These are phyloP conservation scores for Amanita pallidorosea DNA, from an alignment of 768 basidiomycete genomes.

Conservation along the genomic window DNA sequence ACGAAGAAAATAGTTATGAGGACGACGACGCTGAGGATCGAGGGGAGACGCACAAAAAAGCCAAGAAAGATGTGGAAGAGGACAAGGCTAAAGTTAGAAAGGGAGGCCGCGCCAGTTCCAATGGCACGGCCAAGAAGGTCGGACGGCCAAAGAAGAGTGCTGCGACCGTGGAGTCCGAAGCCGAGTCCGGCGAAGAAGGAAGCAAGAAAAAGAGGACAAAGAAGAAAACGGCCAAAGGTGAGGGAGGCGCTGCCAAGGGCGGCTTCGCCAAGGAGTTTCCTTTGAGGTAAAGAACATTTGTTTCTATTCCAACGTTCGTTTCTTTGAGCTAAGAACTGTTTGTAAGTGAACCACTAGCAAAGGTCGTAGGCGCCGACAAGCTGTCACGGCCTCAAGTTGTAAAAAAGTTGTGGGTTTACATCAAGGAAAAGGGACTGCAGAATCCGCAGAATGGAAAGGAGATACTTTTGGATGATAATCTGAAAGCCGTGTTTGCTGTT, in stretches of 20 bases:
- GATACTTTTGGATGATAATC: conserved; percentile 69
- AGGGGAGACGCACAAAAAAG: conserved; percentile 30
- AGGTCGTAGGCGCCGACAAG: conserved; percentile 52
- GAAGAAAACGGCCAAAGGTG: conserved; percentile 25
- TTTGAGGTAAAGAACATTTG: conserved; percentile 44
- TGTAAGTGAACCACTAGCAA: conserved; percentile 62
- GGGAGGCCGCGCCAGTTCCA: not conserved
- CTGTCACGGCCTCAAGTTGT: conserved; percentile 86
- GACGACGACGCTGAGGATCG: conserved; percentile 22
- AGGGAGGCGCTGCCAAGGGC: conserved; percentile 40
- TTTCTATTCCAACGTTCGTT: conserved; percentile 5
- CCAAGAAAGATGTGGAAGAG: conserved; percentile 12
- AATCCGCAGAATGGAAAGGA: conserved; percentile 77
- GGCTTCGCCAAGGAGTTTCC: conserved; percentile 73
- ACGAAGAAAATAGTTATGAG: conserved; percentile 18
- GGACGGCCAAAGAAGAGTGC: conserved; percentile 45
- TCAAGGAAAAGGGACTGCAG: conserved; percentile 72
- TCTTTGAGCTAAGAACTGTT: conserved; percentile 7
- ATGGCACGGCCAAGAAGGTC: conserved; percentile 23
- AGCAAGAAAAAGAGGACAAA: conserved; percentile 28
- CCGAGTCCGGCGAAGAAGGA: conserved; percentile 34
- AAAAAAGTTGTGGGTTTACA: conserved; percentile 84
- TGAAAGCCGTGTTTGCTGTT: conserved; percentile 67
- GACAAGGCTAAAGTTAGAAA: not conserved
- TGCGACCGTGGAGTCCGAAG: conserved; percentile 41